Conservation (phyloP, 768 basidiomycete genomes). For the Hirschioporus abietinus region DNA sequence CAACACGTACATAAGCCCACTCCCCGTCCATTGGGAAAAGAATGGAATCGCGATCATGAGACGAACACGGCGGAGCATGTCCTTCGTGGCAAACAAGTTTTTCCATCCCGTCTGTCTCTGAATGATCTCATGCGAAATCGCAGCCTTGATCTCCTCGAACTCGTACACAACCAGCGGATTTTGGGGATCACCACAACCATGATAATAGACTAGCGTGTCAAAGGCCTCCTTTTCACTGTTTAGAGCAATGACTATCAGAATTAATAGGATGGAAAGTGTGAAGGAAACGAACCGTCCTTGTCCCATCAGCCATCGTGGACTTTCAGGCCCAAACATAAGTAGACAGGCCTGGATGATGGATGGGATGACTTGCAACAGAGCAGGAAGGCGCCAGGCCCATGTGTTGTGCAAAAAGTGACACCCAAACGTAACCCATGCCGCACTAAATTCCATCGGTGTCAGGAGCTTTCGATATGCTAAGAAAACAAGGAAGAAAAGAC, state of each 20-base stretch:
- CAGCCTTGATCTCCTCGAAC: background rate
- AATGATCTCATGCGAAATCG: background rate
- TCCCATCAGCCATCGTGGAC: conserved; percentile 31
- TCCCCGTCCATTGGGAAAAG: conserved; percentile 30
- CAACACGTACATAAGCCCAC: conserved; percentile 19
- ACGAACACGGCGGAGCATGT: conserved; percentile 28
- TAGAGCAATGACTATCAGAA: background rate
- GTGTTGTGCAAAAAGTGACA: conserved; percentile 23
- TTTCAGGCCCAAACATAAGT: conserved; percentile 31
- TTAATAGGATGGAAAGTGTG: background rate
- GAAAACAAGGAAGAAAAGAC: conserved; percentile 9
- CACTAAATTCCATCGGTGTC: background rate
- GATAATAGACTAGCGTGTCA: conserved; percentile 30
- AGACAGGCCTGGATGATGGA: conserved; percentile 24
- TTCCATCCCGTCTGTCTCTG: conserved; percentile 14
- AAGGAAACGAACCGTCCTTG: conserved; percentile 26
- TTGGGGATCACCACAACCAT: conserved; percentile 44
- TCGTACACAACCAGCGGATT: conserved; percentile 2
- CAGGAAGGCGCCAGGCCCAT: conserved; percentile 31
- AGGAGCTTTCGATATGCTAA: background rate
- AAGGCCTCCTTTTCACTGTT: conserved; percentile 30
- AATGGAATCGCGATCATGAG: conserved; percentile 26
- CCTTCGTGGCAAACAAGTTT: conserved; percentile 26
- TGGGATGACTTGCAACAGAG: conserved; percentile 25
- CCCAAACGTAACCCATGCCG: conserved; percentile 23